A percentile compares a stretch with the other conserved stretches of the same genome.
These are phyloP conservation scores for Cyberlindnera samutprakarnensis DNA, from an alignment of 805 yeast genomes.

Conservation along the genomic window DNA sequence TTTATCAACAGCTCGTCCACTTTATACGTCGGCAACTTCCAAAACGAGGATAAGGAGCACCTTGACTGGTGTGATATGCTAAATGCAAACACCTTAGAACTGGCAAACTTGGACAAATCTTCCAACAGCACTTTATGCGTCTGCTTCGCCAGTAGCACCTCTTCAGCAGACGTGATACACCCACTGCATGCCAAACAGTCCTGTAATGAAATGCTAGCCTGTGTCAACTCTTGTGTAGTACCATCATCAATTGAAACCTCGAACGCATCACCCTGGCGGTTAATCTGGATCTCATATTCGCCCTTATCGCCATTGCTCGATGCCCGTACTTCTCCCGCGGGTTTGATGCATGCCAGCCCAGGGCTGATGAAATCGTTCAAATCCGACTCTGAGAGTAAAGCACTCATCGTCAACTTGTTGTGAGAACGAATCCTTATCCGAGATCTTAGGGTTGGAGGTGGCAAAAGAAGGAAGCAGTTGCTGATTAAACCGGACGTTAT, in stretches of 20 bases:
- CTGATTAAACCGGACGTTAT: too few relatives aligned
- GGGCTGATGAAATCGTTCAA: constrained; percentile 92
- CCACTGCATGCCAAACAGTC: constrained; percentile 98
- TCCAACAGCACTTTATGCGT: constrained; percentile 73
- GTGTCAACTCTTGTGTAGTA: constrained; percentile 39
- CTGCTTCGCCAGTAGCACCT: constrained; percentile 83
- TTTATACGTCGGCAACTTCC: constrained; percentile 39
- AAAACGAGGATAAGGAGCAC: constrained; percentile 71
- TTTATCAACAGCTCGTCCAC: constrained; percentile 57
- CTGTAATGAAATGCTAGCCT: constrained; percentile 82
- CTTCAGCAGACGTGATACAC: constrained; percentile 96
- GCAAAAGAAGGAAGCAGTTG: too few relatives aligned
- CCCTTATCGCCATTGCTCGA: constrained; percentile 11
- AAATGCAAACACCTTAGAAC: constrained; percentile 48
- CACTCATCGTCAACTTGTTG: constrained; percentile 51
- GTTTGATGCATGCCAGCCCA: constrained; percentile 91
- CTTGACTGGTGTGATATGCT: constrained; percentile 84
- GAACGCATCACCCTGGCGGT: constrained; percentile 40
- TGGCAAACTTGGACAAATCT: constrained; percentile 35
- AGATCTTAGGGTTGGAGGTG: too few relatives aligned
- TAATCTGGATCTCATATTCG: constrained; percentile 48
- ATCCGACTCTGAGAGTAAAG: constrained; percentile 81
- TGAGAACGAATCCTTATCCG: background rate
- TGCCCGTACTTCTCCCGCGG: constrained; percentile 44
- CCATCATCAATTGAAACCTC: constrained; percentile 61